Evolutionary conservation across 2,329 filamentous ascomycete species (phyloP), one percentile per base, ranked within the genome.

Genomic region (Tolypocladium tundrense): DNA sequence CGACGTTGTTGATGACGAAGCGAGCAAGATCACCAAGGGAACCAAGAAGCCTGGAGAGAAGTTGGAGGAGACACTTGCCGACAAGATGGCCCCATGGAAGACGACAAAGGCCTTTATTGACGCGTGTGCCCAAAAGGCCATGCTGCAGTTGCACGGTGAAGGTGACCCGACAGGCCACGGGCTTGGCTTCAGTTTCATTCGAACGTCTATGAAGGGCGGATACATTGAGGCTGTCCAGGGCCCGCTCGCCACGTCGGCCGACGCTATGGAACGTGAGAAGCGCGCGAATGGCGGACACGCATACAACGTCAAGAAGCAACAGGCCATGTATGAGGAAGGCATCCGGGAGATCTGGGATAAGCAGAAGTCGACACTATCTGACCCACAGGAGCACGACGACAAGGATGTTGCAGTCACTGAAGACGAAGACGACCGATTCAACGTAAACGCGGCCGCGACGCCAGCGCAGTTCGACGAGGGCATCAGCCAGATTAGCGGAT

Each of bases 141-240:
- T 99, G 94, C 82, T 99, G 52, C 88, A 92, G 65, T 81, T 99
- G 14, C 92, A 97, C 65, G 94, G 94, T 24, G 90, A 95, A 63
- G 94, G 94, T 58, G 94, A 99, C 69, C 94, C 94, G 4, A 96
- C 93, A 0, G 91, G 91, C 31, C 88, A 92, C 66, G 94, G 94
- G 2, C 86, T 97, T 60, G 94, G 90, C 2, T 96, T 97, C 77
- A 97, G 90, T 70, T 97, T 99, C 72, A 92, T 99, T 71, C 91
- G 94, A 68, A 97, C 92, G 0, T 96, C 91, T 1, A 99, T 99
- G 94, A 99, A 99, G 73, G 94, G 94, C 61, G 94, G 94, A 0
- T 99, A 85, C 60, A 82, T 97, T 72, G 90, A 92, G 68, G 88
- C 91, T 24, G 83, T 95, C 33, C 83, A 84, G 58, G 84, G 84